Evolutionary conservation across 768 basidiomycete species (phyloP), one percentile per base, ranked within the genome.

Genomic region (Crassisporium funariophilum): DNA sequence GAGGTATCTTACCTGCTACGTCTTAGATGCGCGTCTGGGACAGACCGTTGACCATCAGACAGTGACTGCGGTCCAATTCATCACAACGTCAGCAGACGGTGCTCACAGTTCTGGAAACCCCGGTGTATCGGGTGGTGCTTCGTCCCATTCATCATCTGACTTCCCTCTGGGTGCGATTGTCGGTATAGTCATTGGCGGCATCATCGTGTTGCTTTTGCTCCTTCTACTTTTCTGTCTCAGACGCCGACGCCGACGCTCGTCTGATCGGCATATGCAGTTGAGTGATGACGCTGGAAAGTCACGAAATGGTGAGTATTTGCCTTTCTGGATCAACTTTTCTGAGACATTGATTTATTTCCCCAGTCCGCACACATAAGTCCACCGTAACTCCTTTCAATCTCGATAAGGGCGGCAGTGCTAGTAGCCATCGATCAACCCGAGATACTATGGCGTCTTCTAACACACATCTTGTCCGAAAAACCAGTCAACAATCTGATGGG

Each of bases 141-240:
- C 43, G 2, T 17, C 8, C 8, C 15, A 13, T 25, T 33, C 51
- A 11, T 39, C 36, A 1, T 37, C 27, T 7, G 35, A 21, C 9
- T 9, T 31, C 2, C 27, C 50, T 7, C 20, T 40, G 5, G 52
- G 42, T 1, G 21, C 33, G 5, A 49, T 53, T 19, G 31, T 53
- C 20, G 52, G 52, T 7, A 19, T 27, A 17, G 35, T 35, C 4
- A 10, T 53, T 2, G 52, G 42, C 9, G 36, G 42, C 9, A 6
- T 48, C 2, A 12, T 40, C 9, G 2, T 48, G 17, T 8, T 53
- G 4, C 20, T 48, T 9, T 15, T 53, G 4, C 9, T 53, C 5
- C 22, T 53, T 12, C 31, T 53, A 19, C 19, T 53, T 0, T 16
- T 34, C 24, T 31, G 41, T 12, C 17, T 34, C 5, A 23, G 36